Conservation (phyloP, 371 early-diverging fungal genomes). For the Mucor indicus region DNA sequence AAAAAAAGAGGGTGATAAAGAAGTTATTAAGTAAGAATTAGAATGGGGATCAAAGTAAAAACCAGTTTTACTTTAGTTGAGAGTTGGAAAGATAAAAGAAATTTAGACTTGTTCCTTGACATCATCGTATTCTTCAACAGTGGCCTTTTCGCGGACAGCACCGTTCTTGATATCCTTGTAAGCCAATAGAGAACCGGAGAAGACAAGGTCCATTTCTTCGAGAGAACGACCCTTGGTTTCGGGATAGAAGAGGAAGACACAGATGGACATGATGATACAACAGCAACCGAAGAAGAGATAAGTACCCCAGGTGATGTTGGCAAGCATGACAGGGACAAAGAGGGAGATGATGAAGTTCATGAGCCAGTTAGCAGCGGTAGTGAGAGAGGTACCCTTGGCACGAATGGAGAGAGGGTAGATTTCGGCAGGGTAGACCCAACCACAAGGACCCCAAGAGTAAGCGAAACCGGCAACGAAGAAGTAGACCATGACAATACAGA, state of each 20-base stretch:
- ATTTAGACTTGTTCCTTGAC: too few species aligned
- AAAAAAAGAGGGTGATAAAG: too few species aligned
- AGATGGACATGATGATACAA: conserved; percentile 34
- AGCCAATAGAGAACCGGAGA: conserved; percentile 29
- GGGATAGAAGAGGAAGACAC: conserved; percentile 44
- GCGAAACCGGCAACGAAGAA: conserved; percentile 50
- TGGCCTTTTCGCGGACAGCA: too few species aligned
- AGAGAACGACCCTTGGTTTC: conserved; percentile 61
- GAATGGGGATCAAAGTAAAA: too few species aligned
- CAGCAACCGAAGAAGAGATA: conserved; percentile 63
- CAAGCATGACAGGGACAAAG: conserved; percentile 44
- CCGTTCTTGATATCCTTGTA: conserved; percentile 10
- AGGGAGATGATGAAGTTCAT: conserved; percentile 50
- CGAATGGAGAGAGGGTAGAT: conserved; percentile 55
- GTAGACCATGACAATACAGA: conserved; percentile 51
- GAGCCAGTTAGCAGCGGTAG: conserved; percentile 71
- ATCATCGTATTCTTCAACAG: too few species aligned
- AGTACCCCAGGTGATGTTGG: conserved; percentile 45
- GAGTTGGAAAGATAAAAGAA: too few species aligned
- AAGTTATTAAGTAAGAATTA: too few species aligned
- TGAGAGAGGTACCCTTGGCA: conserved; percentile 46
- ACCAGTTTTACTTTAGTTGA: too few species aligned
- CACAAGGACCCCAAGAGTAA: conserved; percentile 52
- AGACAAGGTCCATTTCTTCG: conserved; percentile 60
- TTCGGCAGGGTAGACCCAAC: conserved; percentile 65